Evolutionary conservation across 768 basidiomycete species (phyloP), one percentile per base, ranked within the genome.

Genomic region (Hortiboletus campestris): DNA sequence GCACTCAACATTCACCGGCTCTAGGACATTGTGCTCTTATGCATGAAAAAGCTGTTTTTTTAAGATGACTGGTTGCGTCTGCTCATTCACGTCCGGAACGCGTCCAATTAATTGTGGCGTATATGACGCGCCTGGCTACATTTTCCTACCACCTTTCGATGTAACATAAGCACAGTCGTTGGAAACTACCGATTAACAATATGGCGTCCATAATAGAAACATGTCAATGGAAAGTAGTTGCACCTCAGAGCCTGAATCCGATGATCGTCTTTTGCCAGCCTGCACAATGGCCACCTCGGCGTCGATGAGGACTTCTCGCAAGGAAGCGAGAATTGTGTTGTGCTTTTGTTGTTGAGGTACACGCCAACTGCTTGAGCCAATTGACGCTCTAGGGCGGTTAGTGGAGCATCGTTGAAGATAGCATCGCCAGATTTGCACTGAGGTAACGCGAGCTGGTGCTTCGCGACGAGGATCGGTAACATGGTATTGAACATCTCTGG

Each of bases 211-310:
- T 22, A 51, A 32, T 56, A 20, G 16, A 20, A 36, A 53, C 29
- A n/a, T n/a, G n/a, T n/a, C n/a, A n/a, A 35, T 19, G 32, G 2
- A 0, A 47, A 31, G 10, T 32, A 45, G 31, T 54, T n/a, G 55
- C 54, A 72, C 44, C 54, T 67, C 28, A 79, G 54, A 35, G 68
- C 80, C 10, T 92, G 62, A 39, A 90, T 77, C 35, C 82, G 65
- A 58, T 85, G 75, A 44, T 86, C 86, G 59, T 87, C 85, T n/a
- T 67, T 88, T 91, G 4, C 92, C 92, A 38, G 84, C 83, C 17
- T 88, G 81, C 19, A 94, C 57, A 54, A 94, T 79, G 17, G 79
- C 83, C 8, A 93, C 63, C 46, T 75, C 78, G 11, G 71, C 75
- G 61, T 85, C 84, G n/a, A 92, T 72, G 29, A 94, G 76, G 61